Conservation (phyloP, 2,329 filamentous ascomycete genomes). For the Aspergillus melleus region DNA sequence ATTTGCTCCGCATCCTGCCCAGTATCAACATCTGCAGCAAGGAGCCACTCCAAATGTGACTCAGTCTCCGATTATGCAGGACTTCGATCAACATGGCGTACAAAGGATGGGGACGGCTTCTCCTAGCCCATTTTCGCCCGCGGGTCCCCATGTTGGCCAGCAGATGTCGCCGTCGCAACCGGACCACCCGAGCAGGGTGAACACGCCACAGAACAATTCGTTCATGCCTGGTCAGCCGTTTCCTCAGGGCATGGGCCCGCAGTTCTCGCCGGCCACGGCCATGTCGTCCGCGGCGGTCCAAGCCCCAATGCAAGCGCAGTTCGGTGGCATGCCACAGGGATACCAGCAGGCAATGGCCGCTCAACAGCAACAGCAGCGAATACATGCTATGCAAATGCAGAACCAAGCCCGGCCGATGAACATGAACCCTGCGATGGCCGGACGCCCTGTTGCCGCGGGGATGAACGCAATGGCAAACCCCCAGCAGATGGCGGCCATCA, state of each 20-base stretch:
- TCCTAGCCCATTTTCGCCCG: slow-evolving; percentile 84
- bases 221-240: slow-evolving; percentile 58
- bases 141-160: slow-evolving; percentile 67
- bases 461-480: slow-evolving; percentile 42
- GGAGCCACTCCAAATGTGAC: slow-evolving; percentile 81
- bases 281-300: slow-evolving; percentile 44
- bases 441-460: slow-evolving; percentile 33
- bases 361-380: slow-evolving; percentile 64
- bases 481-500: slow-evolving; percentile 47
- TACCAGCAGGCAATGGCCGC: slow-evolving; percentile 65
- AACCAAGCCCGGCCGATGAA: slow-evolving; percentile 68
- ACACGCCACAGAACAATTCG: slow-evolving; percentile 71
- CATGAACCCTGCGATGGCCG: slow-evolving; percentile 39
- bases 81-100: slow-evolving; percentile 63
- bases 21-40: slow-evolving; percentile 79
- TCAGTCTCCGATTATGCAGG: slow-evolving; percentile 88
- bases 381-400: slow-evolving; percentile 82
- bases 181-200: slow-evolving; percentile 65
- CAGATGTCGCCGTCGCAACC: slow-evolving; percentile 76
- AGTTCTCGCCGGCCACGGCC: slow-evolving; percentile 42
- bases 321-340: slow-evolving; percentile 52
- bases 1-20: slow-evolving; percentile 60
- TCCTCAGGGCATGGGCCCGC: slow-evolving; percentile 39
- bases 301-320: slow-evolving; percentile 47
- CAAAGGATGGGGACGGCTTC: slow-evolving; percentile 88